Evolutionary conservation across 2,329 filamentous ascomycete species (phyloP), one percentile per base, ranked within the genome.

Genomic region (Chaetomiaceae sp.): DNA sequence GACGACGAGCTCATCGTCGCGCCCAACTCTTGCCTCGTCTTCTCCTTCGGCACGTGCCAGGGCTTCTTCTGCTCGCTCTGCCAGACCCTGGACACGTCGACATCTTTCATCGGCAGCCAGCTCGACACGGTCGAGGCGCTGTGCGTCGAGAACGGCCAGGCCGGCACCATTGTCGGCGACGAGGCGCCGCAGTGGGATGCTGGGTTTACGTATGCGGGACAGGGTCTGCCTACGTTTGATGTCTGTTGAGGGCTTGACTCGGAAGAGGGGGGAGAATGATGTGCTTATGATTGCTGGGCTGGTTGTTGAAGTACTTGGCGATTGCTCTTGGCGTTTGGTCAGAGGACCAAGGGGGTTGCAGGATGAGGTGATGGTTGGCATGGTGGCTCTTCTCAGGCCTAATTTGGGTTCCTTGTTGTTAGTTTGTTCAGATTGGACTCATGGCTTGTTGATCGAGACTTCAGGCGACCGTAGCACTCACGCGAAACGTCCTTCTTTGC

Each of bases 1-100:
- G 59, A 64, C 48, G 61, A 66, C 47, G 54, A 64, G 7, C 56
- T 70, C 27, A 61, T 66, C 19, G 56, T 71, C 19, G 53, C 66
- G 23, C 48, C 64, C 31, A 66, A 64, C 55, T 59, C 66, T 19
- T 71, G 69, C 59, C 60, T 71, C 17, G 53, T 64, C 29, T 71
- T 69, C 57, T 54, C 63, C n/a, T 68, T 57, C 54, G 34, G 60
- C 25, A 69, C 68, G n/a, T 71, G 69, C 60, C 63, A 65, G 62
- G 69, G 63, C 42, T 71, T 70, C 63, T 71, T 71, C 64, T 71
- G 68, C 61, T 65, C 67, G 33, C 59, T 71, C 20, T 71, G 69
- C 62, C 34, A 61, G 43, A 64, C 63, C 33, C 58, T 71, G 31
- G 55, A 51, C 31, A 70, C 68, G 45, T 61, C 61, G n/a, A 69